Evolutionary conservation across 2,329 filamentous ascomycete species (phyloP).

Genomic region (Stagonosporopsis tanaceti): DNA sequence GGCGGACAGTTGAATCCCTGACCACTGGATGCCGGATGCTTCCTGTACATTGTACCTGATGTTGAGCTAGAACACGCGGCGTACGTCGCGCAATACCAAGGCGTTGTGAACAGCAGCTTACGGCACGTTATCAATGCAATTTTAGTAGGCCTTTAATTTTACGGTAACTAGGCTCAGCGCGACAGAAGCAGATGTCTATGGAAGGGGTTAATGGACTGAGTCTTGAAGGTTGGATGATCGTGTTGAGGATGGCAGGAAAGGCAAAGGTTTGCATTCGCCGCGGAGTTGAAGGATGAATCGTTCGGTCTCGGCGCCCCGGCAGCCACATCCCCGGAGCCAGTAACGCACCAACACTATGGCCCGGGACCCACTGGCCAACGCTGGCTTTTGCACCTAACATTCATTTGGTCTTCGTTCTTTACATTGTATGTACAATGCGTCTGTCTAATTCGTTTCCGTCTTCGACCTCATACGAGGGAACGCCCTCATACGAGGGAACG

Average conservation of each 20-base stretch:
- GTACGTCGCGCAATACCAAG: too few species aligned
- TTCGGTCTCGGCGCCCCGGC: background rate
- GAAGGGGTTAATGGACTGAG: background rate
- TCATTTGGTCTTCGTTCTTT: background rate
- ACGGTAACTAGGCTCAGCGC: background rate
- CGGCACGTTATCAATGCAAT: background rate
- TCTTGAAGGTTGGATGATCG: background rate
- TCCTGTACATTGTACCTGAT: background rate
- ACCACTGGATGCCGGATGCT: background rate
- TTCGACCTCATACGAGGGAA: background rate
- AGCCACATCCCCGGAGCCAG: background rate
- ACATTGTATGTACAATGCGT: background rate
- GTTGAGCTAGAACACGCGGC: background rate
- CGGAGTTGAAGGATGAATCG: background rate
- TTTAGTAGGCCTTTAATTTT: background rate
- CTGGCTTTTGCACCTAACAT: background rate
- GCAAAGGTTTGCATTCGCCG: background rate
- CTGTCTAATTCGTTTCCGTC: background rate
- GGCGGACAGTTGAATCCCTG: background rate
- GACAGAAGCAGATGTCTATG: background rate
- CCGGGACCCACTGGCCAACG: background rate
- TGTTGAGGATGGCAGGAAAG: background rate
- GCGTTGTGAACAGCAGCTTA: background rate
- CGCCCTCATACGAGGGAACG: background rate
- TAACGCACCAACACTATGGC: background rate